Conservation (phyloP, 768 basidiomycete species). For the Leccinum arenicola region DNA sequence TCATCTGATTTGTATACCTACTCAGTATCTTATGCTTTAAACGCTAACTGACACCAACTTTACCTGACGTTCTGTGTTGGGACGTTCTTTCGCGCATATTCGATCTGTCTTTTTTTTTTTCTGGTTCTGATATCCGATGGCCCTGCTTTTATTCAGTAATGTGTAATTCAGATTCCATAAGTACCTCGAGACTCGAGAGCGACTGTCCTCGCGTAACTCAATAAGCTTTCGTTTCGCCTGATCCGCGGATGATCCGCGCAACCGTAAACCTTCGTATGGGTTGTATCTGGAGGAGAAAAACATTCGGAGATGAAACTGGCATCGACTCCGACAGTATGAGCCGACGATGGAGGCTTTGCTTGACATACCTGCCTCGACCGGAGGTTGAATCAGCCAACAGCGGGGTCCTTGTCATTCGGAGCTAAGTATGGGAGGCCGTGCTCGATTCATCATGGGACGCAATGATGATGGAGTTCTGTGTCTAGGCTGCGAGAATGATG, state of each 20-base stretch:
- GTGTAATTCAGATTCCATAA: conserved; percentile 6
- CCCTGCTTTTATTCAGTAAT: conserved; percentile 9
- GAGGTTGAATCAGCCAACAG: not conserved
- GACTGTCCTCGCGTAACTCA: conserved; percentile 11
- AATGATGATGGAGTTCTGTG: not conserved
- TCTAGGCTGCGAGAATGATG: not conserved
- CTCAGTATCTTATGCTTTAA: conserved; percentile 31
- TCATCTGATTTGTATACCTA: conserved; percentile 29
- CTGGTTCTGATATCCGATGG: not conserved
- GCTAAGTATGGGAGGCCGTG: not conserved
- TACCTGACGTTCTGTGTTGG: conserved; percentile 14
- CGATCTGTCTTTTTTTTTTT: conserved; percentile 2
- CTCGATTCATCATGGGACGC: not conserved
- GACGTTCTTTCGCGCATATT: conserved; percentile 3
- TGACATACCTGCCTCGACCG: not conserved
- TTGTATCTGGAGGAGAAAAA: conserved; percentile 4
- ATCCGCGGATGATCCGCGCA: conserved; percentile 28
- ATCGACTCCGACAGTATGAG: conserved; percentile 21
- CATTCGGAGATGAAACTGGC: conserved; percentile 28
- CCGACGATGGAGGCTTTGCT: not conserved
- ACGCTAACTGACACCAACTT: conserved; percentile 23
- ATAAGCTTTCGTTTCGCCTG: conserved; percentile 11
- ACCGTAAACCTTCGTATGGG: conserved; percentile 19
- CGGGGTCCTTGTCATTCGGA: not conserved
- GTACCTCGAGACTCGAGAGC: conserved; percentile 2